Evolutionary conservation across 805 yeast species (phyloP).

Genomic region (Starmerella gropengiesseri): DNA sequence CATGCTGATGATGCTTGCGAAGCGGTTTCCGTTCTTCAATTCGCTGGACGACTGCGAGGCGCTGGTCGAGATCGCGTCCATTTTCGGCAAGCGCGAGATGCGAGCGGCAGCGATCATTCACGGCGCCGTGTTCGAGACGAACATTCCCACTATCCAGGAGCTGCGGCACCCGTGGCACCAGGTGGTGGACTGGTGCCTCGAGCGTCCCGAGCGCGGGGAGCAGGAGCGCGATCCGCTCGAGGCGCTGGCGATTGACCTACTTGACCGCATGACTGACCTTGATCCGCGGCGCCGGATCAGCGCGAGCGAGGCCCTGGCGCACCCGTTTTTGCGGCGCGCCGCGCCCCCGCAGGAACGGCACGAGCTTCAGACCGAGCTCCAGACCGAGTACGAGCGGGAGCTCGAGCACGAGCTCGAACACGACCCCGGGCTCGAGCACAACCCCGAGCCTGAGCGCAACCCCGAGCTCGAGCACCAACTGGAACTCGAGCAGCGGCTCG

Average conservation of each 20-base stretch:
- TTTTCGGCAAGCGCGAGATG: constrained; percentile 68
- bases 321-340: constrained; percentile 50
- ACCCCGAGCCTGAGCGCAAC: too few species aligned
- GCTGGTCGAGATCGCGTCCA: constrained; percentile 64
- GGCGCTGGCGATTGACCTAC: constrained; percentile 27
- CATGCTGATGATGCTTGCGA: constrained; percentile 59
- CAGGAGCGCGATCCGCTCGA: constrained; percentile 18
- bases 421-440: too few species aligned
- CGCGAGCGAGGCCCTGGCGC: constrained; percentile 49
- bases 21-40: constrained; percentile 87
- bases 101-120: constrained; percentile 71
- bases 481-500: too few species aligned
- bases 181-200: constrained; percentile 31
- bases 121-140: constrained; percentile 75
- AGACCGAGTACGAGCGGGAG: too few species aligned
- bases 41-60: constrained; percentile 93
- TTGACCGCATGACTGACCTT: constrained; percentile 49
- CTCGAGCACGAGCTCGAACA: too few species aligned
- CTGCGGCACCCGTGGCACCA: constrained; percentile 33
- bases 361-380: too few species aligned
- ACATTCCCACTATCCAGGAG: constrained; percentile 41
- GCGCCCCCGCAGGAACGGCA: too few species aligned
- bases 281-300: constrained; percentile 61
- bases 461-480: too few species aligned
- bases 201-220: constrained; percentile 3